A percentile compares a stretch with the other conserved stretches of the same genome.
Evolutionary conservation across 1,139 yeast species (phyloP).

Genomic region (Taphrina confusa): DNA sequence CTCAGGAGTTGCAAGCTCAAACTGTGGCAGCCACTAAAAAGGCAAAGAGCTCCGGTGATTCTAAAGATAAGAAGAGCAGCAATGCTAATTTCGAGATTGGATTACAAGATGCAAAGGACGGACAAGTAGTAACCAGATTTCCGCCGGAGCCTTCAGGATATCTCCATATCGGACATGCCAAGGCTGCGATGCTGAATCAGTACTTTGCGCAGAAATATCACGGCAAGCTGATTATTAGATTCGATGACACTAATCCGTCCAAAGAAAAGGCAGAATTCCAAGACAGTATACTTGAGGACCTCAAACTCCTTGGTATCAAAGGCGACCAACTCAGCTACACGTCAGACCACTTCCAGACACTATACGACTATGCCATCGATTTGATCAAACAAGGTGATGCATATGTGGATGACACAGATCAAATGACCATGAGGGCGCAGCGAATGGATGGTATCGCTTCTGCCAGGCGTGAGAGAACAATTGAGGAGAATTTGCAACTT

Average conservation of each 20-base stretch:
- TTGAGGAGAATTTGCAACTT: slow-evolving; percentile 82
- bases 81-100: slow-evolving; percentile 87
- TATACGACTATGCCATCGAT: slow-evolving; percentile 81
- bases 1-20: slow-evolving; percentile 75
- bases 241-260: slow-evolving; percentile 95
- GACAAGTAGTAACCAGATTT: slow-evolving; percentile 95
- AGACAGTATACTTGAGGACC: slow-evolving; percentile 87
- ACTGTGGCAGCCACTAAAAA: slow-evolving; percentile 49
- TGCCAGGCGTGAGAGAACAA: slow-evolving; percentile 81
- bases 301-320: slow-evolving; percentile 81
- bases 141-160: slow-evolving; percentile 94
- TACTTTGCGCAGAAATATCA: slow-evolving; percentile 91
- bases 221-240: slow-evolving; percentile 91
- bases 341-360: slow-evolving; percentile 84
- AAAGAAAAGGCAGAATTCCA: slow-evolving; percentile 89
- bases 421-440: slow-evolving; percentile 94
- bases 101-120: slow-evolving; percentile 83
- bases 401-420: slow-evolving; percentile 92
- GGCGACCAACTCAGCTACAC: slow-evolving; percentile 86
- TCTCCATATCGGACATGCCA: slow-evolving; percentile 94
- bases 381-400: slow-evolving; percentile 94
- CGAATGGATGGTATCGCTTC: slow-evolving; percentile 95
- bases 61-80: slow-evolving; percentile 55
- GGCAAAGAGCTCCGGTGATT: slow-evolving; percentile 52
- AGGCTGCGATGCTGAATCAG: slow-evolving; percentile 93